Conservation (phyloP, 768 basidiomycete species). For the Amylocystis lapponica region DNA sequence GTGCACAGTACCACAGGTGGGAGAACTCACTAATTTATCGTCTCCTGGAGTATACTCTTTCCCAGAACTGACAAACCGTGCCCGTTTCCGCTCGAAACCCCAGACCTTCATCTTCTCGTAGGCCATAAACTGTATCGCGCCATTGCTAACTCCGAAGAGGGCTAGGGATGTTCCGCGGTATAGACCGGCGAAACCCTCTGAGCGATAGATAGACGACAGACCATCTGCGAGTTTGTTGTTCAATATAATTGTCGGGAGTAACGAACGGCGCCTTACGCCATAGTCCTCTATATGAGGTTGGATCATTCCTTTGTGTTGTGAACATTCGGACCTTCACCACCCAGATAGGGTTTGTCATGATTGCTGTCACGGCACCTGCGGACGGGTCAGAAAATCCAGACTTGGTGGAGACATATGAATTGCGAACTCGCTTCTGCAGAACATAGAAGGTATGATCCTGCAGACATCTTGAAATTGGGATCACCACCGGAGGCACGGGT, state of each 20-base stretch:
- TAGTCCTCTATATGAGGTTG: conserved; percentile 71
- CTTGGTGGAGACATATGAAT: conserved; percentile 13
- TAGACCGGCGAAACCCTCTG: conserved; percentile 75
- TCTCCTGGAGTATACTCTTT: conserved; percentile 61
- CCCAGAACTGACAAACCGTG: conserved; percentile 54
- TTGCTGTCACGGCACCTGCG: conserved; percentile 84
- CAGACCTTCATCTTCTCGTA: conserved; percentile 95
- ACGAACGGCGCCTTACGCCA: conserved; percentile 48
- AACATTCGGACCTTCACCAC: conserved; percentile 97
- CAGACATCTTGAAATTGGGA: conserved; percentile 59
- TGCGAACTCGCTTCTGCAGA: conserved; percentile 95
- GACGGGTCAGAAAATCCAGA: conserved; percentile 4
- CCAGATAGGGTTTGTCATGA: conserved; percentile 97
- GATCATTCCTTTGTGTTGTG: conserved; percentile 63
- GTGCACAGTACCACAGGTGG: conserved; percentile 1
- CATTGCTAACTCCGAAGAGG: conserved; percentile 89
- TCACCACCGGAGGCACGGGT: conserved; percentile 67
- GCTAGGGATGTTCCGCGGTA: conserved; percentile 87
- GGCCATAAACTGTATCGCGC: conserved; percentile 91
- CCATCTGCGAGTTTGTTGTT: conserved; percentile 45
- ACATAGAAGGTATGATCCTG: conserved; percentile 78
- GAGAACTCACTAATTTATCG: conserved; percentile 73
- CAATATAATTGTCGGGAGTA: conserved; percentile 1
- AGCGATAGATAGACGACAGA: conserved; percentile 57
- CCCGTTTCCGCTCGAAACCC: conserved; percentile 76